Evolutionary conservation across 1,284 basidiomycete species (phyloP).

Genomic region (Caloboletus inedulis): DNA sequence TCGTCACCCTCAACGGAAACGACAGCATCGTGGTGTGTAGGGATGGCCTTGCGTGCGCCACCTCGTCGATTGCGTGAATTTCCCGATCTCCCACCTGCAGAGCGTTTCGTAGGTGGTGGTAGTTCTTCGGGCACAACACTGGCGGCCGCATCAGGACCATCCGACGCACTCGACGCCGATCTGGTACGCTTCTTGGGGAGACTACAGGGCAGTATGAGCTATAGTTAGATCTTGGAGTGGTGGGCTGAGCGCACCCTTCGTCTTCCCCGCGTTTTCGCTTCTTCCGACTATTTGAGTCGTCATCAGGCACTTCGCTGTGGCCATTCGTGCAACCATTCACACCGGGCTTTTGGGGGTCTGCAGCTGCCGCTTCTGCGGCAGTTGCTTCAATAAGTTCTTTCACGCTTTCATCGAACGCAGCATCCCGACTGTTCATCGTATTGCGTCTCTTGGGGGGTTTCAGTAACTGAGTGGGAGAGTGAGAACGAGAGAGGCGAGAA

Average conservation of each 20-base stretch:
- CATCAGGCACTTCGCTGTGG: constrained; percentile 42
- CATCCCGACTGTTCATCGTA: constrained; percentile 97
- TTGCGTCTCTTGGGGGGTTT: constrained; percentile 78
- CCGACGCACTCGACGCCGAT: constrained; percentile 66
- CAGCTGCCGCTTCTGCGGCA: constrained; percentile 59
- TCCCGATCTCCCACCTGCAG: constrained; percentile 30
- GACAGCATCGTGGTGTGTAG: constrained; percentile 38
- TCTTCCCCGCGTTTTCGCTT: constrained; percentile 75
- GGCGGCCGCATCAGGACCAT: constrained; percentile 42
- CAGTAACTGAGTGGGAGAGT: constrained; percentile 61
- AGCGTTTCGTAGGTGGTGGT: constrained; percentile 32
- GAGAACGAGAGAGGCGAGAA: constrained; percentile 68
- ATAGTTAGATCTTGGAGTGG: constrained; percentile 8
- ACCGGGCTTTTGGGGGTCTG: constrained; percentile 29
- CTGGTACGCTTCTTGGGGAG: constrained; percentile 62
- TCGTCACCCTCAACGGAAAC: constrained; percentile 58
- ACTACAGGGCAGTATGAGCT: constrained; percentile 36
- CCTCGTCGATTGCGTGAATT: constrained; percentile 40
- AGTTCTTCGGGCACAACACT: constrained; percentile 43
- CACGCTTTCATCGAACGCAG: constrained; percentile 86
- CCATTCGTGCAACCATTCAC: constrained; percentile 31
- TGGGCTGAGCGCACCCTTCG: constrained; percentile 51
- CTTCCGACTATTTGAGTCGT: constrained; percentile 52
- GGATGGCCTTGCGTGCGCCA: constrained; percentile 29
- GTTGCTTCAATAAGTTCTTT: constrained; percentile 70